Conservation (phyloP, 1,284 basidiomycete species). For the Cryptococcus sp. region DNA sequence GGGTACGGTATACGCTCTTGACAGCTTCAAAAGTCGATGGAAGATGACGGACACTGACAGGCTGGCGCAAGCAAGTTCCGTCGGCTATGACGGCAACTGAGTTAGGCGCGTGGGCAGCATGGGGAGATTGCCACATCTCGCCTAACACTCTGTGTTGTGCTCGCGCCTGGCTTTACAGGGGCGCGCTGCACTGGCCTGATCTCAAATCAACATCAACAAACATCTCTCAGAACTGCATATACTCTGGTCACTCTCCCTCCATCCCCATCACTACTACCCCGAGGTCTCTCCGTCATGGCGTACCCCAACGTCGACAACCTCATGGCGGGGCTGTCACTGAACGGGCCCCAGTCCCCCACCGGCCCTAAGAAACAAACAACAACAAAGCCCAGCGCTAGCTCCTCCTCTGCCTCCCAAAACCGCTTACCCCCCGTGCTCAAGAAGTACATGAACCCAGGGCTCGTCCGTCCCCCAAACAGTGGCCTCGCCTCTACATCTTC, state of each 20-base stretch:
- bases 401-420: slow-evolving; percentile 17
- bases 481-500: slow-evolving; percentile 26
- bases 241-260: not conserved
- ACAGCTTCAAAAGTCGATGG: not conserved
- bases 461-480: slow-evolving; percentile 42
- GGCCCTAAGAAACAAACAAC: slow-evolving; percentile 5
- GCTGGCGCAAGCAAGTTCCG: not conserved
- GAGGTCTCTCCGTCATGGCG: slow-evolving; percentile 16
- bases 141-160: not conserved
- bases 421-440: slow-evolving; percentile 48
- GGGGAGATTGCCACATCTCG: too few relatives aligned
- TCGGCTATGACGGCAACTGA: too few relatives aligned
- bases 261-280: not conserved
- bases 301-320: slow-evolving; percentile 18
- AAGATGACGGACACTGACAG: not conserved
- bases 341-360: slow-evolving; percentile 9
- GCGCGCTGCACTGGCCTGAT: not conserved
- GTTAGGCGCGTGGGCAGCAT: too few relatives aligned
- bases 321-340: slow-evolving; percentile 30
- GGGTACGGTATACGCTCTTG: not conserved
- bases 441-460: slow-evolving; percentile 49
- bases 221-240: not conserved
- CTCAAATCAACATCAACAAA: not conserved
- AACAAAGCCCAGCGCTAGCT: not conserved
- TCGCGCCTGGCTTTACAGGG: slow-evolving; percentile 10